Percentiles rank a stretch among this genome's conserved stretches.
Evolutionary conservation across 805 yeast species (phyloP).

Genomic region (Ascoidea asiatica): DNA sequence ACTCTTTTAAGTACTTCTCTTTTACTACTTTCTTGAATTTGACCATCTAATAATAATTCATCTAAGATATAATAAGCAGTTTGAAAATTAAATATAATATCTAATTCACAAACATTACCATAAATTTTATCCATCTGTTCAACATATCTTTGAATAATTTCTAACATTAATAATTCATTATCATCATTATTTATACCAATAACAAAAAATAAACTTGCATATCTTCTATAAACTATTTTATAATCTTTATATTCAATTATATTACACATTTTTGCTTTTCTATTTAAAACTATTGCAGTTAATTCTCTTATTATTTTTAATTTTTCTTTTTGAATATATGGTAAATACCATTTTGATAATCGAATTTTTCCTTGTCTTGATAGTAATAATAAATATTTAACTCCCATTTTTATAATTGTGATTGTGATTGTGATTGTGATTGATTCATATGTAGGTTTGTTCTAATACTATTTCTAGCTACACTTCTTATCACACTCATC

Average conservation of each 20-base stretch:
- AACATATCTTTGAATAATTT: conserved; percentile 82
- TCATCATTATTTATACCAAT: conserved; percentile 75
- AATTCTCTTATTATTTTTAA: conserved; percentile 73
- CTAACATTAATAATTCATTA: conserved; percentile 78
- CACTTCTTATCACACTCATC: neutral
- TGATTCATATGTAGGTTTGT: neutral
- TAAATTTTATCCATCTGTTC: conserved; percentile 94
- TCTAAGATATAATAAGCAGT: conserved; percentile 88
- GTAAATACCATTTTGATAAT: conserved; percentile 83
- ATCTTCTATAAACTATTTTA: conserved; percentile 81
- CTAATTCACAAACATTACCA: conserved; percentile 93
- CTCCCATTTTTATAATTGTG: conserved; percentile 13
- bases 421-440: no score
- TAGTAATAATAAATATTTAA: conserved; percentile 66
- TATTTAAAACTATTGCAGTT: conserved; percentile 68
- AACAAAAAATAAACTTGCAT: conserved; percentile 85
- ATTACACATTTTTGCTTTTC: conserved; percentile 93
- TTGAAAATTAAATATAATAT: conserved; percentile 90
- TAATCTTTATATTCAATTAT: conserved; percentile 70
- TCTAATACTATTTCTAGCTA: neutral
- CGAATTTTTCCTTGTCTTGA: conserved; percentile 95
- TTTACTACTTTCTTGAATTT: conserved; percentile 69
- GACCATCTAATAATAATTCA: conserved; percentile 82
- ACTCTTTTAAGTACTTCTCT: conserved; percentile 68
- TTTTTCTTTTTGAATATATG: conserved; percentile 77